These are phyloP conservation scores for Suhomyces chickasaworum DNA, from an alignment of 1,139 yeast species.

Conservation along the genomic window DNA sequence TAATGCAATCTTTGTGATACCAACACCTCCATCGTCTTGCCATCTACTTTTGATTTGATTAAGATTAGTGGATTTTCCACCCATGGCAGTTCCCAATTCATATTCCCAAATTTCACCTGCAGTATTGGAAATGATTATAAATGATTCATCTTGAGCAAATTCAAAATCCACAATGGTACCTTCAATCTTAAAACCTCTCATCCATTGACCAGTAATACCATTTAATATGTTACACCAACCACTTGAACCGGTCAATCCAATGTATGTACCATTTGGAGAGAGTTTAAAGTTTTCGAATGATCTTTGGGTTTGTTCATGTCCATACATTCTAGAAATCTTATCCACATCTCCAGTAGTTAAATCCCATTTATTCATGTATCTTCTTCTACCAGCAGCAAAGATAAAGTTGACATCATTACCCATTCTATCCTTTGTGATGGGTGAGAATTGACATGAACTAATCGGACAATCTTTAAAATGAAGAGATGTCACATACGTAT, in stretches of 20 bases:
- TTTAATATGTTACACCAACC: conserved; percentile 90
- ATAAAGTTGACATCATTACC: conserved; percentile 42
- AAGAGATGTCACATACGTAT: conserved; percentile 79
- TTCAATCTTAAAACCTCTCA: conserved; percentile 84
- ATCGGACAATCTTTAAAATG: conserved; percentile 80
- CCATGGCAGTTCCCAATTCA: conserved; percentile 39
- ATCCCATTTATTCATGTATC: conserved; percentile 92
- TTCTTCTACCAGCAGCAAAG: conserved; percentile 88
- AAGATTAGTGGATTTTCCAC: conserved; percentile 14
- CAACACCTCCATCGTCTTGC: conserved; percentile 87
- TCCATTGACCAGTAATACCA: conserved; percentile 80
- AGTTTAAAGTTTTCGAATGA: conserved; percentile 86
- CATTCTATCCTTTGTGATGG: conserved; percentile 39
- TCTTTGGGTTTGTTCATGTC: conserved; percentile 81
- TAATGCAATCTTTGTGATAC: conserved; percentile 74
- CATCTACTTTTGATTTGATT: conserved; percentile 61
- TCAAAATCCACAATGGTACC: conserved; percentile 82
- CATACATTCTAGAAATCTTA: conserved; percentile 86
- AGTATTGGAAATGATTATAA: conserved; percentile 64
- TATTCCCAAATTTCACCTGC: conserved; percentile 95
- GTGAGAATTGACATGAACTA: conserved; percentile 68
- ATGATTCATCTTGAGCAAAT: conserved; percentile 58
- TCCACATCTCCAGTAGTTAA: conserved; percentile 73
- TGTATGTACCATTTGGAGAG: conserved; percentile 66
- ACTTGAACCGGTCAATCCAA: conserved; percentile 78